These are phyloP conservation scores for Fusarium nelsonii DNA, from an alignment of 2,329 filamentous ascomycete species.

Conservation along the genomic window DNA sequence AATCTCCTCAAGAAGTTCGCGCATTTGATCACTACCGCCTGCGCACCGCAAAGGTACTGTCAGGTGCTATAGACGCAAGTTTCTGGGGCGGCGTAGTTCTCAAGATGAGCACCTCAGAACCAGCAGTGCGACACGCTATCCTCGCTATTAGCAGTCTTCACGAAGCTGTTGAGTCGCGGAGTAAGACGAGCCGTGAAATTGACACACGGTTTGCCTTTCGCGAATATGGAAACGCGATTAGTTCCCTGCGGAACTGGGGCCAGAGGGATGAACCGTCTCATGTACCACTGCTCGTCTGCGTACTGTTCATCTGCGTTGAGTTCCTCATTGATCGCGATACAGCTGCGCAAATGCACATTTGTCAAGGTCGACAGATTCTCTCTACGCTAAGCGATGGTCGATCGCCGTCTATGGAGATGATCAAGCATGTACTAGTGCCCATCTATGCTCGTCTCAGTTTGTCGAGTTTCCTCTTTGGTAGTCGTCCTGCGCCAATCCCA, in stretches of 20 bases:
- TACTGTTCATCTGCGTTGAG: conserved; percentile 67
- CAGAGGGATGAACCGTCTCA: conserved; percentile 48
- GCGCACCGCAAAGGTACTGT: conserved; percentile 56
- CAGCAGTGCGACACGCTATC: conserved; percentile 62
- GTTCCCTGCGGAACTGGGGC: conserved; percentile 55
- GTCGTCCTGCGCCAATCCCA: conserved; percentile 54
- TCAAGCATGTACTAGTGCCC: conserved; percentile 57
- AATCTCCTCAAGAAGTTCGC: conserved; percentile 39
- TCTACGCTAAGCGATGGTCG: conserved; percentile 48
- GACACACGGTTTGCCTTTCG: conserved; percentile 45
- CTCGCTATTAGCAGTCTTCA: conserved; percentile 64
- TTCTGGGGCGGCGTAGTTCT: conserved; percentile 62
- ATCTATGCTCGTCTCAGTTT: conserved; percentile 60
- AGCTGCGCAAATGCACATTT: conserved; percentile 60
- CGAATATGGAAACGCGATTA: conserved; percentile 64
- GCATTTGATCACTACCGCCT: conserved; percentile 54
- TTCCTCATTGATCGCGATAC: conserved; percentile 64
- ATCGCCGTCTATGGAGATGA: conserved; percentile 53
- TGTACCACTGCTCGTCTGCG: conserved; percentile 59
- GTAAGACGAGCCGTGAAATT: conserved; percentile 30
- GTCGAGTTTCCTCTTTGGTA: conserved; percentile 57
- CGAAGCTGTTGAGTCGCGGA: conserved; percentile 49
- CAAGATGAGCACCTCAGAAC: conserved; percentile 59
- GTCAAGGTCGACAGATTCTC: conserved; percentile 59
- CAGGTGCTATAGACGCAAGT: conserved; percentile 56